A percentile compares a stretch with the other conserved stretches of the same genome.
phyloP scores from a whole-genome alignment of 2,329 filamentous ascomycete genomes.

The Clarireedia monteithiana region DNA sequence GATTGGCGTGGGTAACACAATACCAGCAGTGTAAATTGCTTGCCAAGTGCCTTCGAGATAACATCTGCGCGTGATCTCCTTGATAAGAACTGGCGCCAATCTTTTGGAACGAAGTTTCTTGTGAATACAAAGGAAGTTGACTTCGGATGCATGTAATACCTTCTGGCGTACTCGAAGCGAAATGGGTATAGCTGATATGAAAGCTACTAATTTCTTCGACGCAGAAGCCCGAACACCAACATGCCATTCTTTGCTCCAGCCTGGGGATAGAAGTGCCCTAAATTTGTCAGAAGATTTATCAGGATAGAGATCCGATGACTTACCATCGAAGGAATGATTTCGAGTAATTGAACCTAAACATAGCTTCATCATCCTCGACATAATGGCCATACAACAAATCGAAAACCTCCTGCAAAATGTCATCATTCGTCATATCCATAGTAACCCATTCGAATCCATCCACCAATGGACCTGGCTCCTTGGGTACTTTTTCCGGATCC shows the following conservation, averaged over 20 bases:
- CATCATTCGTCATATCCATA: conserved; percentile 73
- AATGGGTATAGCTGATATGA: conserved; percentile 90
- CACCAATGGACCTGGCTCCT: conserved; percentile 66
- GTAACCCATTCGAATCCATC: conserved; percentile 92
- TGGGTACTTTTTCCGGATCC: conserved; percentile 69
- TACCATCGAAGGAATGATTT: conserved; percentile 82
- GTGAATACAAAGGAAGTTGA: conserved; percentile 97
- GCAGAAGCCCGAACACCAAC: conserved; percentile 81
- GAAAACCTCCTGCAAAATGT: conserved; percentile 81
- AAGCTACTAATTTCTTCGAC: conserved; percentile 83
- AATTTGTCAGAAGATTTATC: conserved; percentile 15
- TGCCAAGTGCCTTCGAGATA: conserved; percentile 85
- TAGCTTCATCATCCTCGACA: conserved; percentile 93
- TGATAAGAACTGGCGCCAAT: conserved; percentile 88
- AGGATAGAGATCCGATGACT: conserved; percentile 21
- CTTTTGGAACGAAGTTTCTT: conserved; percentile 95
- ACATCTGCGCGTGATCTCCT: conserved; percentile 90
- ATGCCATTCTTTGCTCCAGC: conserved; percentile 92
- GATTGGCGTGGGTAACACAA: conserved; percentile 83
- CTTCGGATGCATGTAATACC: conserved; percentile 72
- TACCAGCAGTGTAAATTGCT: conserved; percentile 90
- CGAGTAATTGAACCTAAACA: conserved; percentile 97
- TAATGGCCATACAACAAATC: conserved; percentile 90
- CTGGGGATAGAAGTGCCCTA: conserved; percentile 89
- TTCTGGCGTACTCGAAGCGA: conserved; percentile 72